Evolutionary conservation across 2,329 filamentous ascomycete genomes (phyloP).

Genomic region (Helicocarpus griseus): DNA sequence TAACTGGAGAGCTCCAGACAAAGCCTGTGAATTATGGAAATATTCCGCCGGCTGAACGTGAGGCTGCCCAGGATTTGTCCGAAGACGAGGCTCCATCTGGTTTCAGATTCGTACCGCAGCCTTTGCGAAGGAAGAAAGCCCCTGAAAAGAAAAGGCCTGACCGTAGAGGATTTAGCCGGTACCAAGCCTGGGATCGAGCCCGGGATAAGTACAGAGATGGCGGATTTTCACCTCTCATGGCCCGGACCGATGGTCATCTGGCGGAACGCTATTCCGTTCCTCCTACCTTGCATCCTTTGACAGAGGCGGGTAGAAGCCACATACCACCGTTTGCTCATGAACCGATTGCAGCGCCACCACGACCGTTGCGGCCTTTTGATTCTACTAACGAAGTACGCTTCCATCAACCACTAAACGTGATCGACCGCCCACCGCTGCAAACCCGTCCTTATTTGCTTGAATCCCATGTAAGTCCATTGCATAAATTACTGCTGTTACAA

Average conservation of each 20-base stretch:
- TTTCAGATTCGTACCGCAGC: slow-evolving; percentile 26
- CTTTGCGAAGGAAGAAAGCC: slow-evolving; percentile 15
- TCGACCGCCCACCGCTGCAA: neutral
- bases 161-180: slow-evolving; percentile 37
- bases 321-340: neutral
- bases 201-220: slow-evolving; percentile 30
- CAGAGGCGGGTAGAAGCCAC: neutral
- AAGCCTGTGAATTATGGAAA: slow-evolving; percentile 20
- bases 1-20: slow-evolving; percentile 26
- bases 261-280: neutral
- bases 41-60: slow-evolving; percentile 11
- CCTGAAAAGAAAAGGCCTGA: slow-evolving; percentile 25
- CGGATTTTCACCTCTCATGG: slow-evolving; percentile 12
- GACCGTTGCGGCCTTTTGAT: neutral
- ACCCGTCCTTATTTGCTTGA: neutral
- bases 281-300: neutral
- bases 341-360: neutral
- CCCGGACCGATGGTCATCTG: neutral
- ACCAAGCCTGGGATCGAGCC: slow-evolving; percentile 38
- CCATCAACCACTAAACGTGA: neutral
- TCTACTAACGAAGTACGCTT: neutral
- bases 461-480: neutral
- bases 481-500: neutral
- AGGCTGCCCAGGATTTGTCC: slow-evolving; percentile 19
- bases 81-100: slow-evolving; percentile 29